These are phyloP conservation scores for Ceratobasidium sp. DNA, from an alignment of 1,284 basidiomycete genomes.

Conservation along the genomic window DNA sequence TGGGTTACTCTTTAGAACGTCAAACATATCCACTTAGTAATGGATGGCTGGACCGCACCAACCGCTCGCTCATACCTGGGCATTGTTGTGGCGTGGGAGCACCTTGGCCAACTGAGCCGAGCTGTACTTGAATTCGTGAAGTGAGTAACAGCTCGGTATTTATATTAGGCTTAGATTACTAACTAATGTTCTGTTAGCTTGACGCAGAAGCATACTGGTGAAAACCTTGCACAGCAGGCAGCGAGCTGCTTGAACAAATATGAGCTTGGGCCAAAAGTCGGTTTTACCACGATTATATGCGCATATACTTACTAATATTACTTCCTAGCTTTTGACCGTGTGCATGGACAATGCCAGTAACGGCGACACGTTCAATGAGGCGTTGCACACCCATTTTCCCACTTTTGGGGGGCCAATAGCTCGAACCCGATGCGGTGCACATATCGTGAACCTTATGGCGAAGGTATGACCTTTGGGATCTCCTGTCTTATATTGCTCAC, in stretches of 20 bases:
- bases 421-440: not conserved
- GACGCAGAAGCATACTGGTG: not conserved
- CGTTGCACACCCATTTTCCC: not conserved
- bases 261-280: slow-evolving; percentile 3
- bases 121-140: not conserved
- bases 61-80: slow-evolving; percentile 8
- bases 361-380: slow-evolving; percentile 17
- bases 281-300: not conserved
- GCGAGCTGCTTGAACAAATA: slow-evolving; percentile 13
- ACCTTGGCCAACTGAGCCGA: not conserved
- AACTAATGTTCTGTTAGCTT: not conserved
- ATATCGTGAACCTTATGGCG: slow-evolving; percentile 27
- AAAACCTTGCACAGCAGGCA: slow-evolving; percentile 4
- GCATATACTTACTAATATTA: slow-evolving; percentile 28
- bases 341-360: slow-evolving; percentile 29
- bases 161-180: no score
- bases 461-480: slow-evolving; percentile 2
- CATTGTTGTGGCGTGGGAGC: not conserved
- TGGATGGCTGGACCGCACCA: slow-evolving; percentile 22
- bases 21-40: not conserved
- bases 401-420: slow-evolving; percentile 12
- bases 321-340: not conserved
- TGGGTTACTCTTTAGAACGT: not conserved
- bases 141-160: not conserved
- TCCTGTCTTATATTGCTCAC: no score